Percentiles rank a stretch among this genome's conserved stretches.
phyloP scores from a whole-genome alignment of 2,329 filamentous ascomycete genomes.

The Bipolaris zeicola region DNA sequence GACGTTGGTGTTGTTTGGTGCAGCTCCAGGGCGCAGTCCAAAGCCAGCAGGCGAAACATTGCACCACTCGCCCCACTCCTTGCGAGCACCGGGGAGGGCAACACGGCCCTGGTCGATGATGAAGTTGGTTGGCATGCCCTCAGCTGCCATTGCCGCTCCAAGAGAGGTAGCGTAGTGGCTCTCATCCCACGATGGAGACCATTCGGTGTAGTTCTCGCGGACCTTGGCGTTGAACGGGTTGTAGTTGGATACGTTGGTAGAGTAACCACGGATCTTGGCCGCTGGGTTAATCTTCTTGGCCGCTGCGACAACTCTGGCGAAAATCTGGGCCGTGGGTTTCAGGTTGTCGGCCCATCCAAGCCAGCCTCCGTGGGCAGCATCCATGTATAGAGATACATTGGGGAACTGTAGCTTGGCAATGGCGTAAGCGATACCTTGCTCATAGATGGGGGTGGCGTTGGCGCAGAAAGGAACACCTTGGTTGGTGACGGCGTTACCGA shows the following conservation, averaged over 20 bases:
- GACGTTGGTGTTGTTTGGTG: constrained; percentile 30
- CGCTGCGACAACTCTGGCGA: constrained; percentile 30
- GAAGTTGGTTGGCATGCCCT: constrained; percentile 34
- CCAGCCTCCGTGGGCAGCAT: constrained; percentile 40
- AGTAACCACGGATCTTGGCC: constrained; percentile 33
- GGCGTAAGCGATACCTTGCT: constrained; percentile 38
- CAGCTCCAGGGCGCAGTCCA: constrained; percentile 22
- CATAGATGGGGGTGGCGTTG: constrained; percentile 32
- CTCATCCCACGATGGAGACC: constrained; percentile 32
- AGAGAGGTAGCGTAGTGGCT: constrained; percentile 32
- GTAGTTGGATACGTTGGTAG: constrained; percentile 39
- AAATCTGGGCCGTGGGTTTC: constrained; percentile 32
- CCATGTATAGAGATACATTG: constrained; percentile 37
- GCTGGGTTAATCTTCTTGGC: constrained; percentile 30
- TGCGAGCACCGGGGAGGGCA: constrained; percentile 27
- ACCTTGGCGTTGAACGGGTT: constrained; percentile 34
- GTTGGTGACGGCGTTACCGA: constrained; percentile 40
- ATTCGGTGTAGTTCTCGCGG: constrained; percentile 34
- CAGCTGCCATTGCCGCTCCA: constrained; percentile 27
- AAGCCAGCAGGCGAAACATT: constrained; percentile 35
- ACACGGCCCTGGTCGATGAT: constrained; percentile 39
- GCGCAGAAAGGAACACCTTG: constrained; percentile 29
- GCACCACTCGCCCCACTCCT: constrained; percentile 40
- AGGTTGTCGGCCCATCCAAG: constrained; percentile 40
- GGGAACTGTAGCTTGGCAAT: constrained; percentile 36